These are phyloP conservation scores for Fimicolochytrium jonesii DNA, from an alignment of 192 early-diverging fungal species.

Conservation along the genomic window DNA sequence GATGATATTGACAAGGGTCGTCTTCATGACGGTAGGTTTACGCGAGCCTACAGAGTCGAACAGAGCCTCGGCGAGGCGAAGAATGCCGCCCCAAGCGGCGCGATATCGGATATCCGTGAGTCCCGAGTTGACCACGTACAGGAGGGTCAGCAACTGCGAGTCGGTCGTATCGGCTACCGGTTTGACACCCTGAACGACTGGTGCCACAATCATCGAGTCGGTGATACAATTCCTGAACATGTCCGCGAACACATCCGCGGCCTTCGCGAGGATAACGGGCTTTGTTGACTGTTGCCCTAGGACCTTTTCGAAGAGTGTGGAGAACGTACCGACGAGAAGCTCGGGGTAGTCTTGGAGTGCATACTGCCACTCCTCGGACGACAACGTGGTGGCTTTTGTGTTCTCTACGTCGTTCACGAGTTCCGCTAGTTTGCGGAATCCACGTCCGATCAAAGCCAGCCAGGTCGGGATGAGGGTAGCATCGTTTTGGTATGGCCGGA, in stretches of 20 bases:
- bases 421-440: conserved; percentile 66
- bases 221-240: conserved; percentile 73
- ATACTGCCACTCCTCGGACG: conserved; percentile 22
- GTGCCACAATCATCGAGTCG: conserved; percentile 58
- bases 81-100: conserved; percentile 79
- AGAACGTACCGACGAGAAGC: conserved; percentile 29
- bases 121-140: conserved; percentile 26
- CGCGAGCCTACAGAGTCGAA: conserved; percentile 65
- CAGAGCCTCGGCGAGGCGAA: conserved; percentile 68
- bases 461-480: conserved; percentile 75
- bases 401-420: conserved; percentile 25
- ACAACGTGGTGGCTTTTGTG: conserved; percentile 14
- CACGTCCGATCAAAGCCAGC: conserved; percentile 74
- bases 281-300: conserved; percentile 27
- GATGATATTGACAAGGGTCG: conserved; percentile 57
- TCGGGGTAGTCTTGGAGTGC: conserved; percentile 33
- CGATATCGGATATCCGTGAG: conserved; percentile 69
- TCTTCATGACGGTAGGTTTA: conserved; percentile 57
- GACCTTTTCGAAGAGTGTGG: conserved; percentile 29
- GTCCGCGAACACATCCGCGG: conserved; percentile 65
- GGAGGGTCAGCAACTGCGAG: not conserved
- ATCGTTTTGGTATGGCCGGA: conserved; percentile 83
- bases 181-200: conserved; percentile 54
- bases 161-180: conserved; percentile 20
- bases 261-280: conserved; percentile 44